Percentiles rank a stretch among this genome's conserved stretches.
phyloP scores from a whole-genome alignment of 2,329 filamentous ascomycete genomes.

The Mycosphaerelloides madeirae region DNA sequence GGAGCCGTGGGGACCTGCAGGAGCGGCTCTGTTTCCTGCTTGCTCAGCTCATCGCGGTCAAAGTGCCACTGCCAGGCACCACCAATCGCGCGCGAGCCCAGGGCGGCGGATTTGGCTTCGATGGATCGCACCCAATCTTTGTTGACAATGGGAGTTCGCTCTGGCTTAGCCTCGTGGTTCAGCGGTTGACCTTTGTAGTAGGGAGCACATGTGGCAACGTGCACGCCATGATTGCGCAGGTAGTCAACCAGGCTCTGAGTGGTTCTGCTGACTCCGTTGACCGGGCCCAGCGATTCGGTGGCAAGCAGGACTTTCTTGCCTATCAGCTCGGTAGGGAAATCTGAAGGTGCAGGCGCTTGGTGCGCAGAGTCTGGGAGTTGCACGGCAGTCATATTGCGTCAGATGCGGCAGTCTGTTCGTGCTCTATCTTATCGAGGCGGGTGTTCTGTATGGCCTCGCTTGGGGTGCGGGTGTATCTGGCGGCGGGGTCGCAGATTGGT shows the following conservation, averaged over 20 bases:
- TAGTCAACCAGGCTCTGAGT: constrained; percentile 66
- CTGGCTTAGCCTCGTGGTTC: constrained; percentile 20
- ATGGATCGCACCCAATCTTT: constrained; percentile 31
- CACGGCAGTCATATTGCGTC: background rate
- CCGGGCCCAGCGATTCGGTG: constrained; percentile 66
- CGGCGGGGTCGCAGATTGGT: no score
- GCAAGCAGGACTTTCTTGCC: constrained; percentile 62
- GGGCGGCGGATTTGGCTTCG: constrained; percentile 28
- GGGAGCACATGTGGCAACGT: constrained; percentile 64
- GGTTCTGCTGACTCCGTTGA: constrained; percentile 69
- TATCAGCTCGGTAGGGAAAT: constrained; percentile 46
- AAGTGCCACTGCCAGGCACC: constrained; percentile 32
- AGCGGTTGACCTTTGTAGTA: constrained; percentile 52
- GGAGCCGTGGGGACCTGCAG: constrained; percentile 10
- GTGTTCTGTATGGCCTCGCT: no score
- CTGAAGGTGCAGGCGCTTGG: constrained; percentile 1
- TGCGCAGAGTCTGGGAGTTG: background rate
- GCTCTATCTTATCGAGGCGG: no score
- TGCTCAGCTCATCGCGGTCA: constrained; percentile 20
- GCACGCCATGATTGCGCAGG: constrained; percentile 58
- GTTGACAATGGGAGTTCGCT: constrained; percentile 30
- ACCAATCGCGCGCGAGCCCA: constrained; percentile 31
- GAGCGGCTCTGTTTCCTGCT: constrained; percentile 16
- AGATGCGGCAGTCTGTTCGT: no score
- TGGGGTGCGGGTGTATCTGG: no score